Conservation (phyloP, 1,139 yeast genomes). For the Candida labiduridarum region DNA sequence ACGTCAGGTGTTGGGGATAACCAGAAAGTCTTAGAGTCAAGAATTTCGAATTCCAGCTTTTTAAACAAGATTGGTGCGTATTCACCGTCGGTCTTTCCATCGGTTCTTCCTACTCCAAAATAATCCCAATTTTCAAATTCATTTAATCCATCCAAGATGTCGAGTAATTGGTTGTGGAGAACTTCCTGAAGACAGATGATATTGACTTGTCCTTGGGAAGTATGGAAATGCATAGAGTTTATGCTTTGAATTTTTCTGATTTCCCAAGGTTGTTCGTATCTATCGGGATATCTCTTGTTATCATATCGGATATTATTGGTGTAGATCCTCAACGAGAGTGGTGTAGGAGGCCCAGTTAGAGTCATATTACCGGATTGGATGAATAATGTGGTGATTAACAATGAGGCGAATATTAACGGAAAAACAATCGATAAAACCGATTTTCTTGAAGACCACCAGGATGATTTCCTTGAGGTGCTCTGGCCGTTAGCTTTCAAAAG, state of each 20-base stretch:
- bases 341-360: background rate
- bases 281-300: constrained; percentile 26
- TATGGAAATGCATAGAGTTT: constrained; percentile 39
- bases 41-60: constrained; percentile 30
- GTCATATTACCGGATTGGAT: background rate
- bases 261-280: constrained; percentile 47
- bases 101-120: constrained; percentile 53
- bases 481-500: background rate
- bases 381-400: background rate
- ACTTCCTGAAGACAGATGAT: constrained; percentile 58
- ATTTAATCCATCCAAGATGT: constrained; percentile 40
- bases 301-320: constrained; percentile 59
- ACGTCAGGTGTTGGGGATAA: constrained; percentile 40
- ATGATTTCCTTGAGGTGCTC: too few species aligned
- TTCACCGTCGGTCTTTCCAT: constrained; percentile 47
- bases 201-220: constrained; percentile 33
- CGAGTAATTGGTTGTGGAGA: constrained; percentile 51
- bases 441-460: background rate
- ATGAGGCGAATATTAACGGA: background rate
- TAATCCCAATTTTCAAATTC: constrained; percentile 33
- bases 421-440: background rate
- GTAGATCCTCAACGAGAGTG: constrained; percentile 28
- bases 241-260: constrained; percentile 35
- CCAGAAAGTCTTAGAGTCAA: constrained; percentile 46
- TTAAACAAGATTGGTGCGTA: constrained; percentile 45